Percentiles rank a stretch among this genome's conserved stretches.
phyloP scores from a whole-genome alignment of 139 green algal genomes.

The Eudorina sp. region DNA sequence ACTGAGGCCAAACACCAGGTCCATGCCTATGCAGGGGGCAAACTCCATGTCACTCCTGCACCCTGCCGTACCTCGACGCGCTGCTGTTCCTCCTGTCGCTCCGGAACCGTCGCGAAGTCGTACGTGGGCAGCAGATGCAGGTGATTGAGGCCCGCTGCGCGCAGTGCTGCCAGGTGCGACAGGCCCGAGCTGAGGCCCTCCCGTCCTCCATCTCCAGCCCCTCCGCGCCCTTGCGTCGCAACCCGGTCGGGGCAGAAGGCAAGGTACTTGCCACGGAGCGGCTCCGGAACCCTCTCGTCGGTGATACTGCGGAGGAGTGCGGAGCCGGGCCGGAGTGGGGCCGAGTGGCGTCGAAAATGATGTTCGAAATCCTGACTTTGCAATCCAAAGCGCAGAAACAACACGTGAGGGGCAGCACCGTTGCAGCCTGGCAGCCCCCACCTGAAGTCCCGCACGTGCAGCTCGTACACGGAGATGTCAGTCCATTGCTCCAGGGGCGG shows the following conservation, averaged over 20 bases:
- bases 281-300: constrained; percentile 74
- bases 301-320: constrained; percentile 56
- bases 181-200: constrained; percentile 52
- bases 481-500: constrained; percentile 68
- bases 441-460: constrained; percentile 95
- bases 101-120: constrained; percentile 90
- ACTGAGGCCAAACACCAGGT: too few relatives aligned
- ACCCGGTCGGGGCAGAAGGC: constrained; percentile 77
- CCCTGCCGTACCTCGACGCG: constrained; percentile 29
- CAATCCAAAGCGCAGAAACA: too few relatives aligned
- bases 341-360: too few relatives aligned
- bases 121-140: constrained; percentile 92
- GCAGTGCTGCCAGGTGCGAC: constrained; percentile 53
- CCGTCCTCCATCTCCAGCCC: too few relatives aligned
- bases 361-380: too few relatives aligned
- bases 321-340: background rate
- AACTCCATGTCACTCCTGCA: too few relatives aligned
- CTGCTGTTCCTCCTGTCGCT: constrained; percentile 77
- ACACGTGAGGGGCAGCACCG: too few relatives aligned
- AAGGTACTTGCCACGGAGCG: constrained; percentile 83
- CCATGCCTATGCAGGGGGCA: too few relatives aligned
- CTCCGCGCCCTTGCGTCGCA: background rate
- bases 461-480: constrained; percentile 92
- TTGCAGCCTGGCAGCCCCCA: too few relatives aligned
- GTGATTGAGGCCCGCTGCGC: constrained; percentile 81